Conservation (phyloP, 495 filamentous ascomycete species). For the Annulohypoxylon moriforme region DNA sequence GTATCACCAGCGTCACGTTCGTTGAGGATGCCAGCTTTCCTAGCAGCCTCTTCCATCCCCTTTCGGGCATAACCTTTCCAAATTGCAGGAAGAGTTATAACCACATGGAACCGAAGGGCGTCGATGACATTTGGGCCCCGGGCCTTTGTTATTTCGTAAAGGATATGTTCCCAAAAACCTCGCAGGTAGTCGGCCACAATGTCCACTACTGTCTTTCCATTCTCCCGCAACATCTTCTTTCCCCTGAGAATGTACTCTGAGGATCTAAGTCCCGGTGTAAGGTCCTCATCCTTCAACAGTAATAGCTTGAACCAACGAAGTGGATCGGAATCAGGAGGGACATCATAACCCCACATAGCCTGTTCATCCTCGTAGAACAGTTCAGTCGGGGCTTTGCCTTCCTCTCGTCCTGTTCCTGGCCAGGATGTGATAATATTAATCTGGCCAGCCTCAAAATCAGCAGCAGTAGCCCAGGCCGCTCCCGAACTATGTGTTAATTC, state of each 20-base stretch:
- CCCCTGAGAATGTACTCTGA: conserved; percentile 6
- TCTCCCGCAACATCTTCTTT: conserved; percentile 11
- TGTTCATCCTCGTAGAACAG: conserved; percentile 32
- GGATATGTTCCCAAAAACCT: conserved; percentile 38
- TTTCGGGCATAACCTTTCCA: conserved; percentile 45
- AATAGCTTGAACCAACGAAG: conserved; percentile 50
- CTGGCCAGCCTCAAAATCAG: conserved; percentile 22
- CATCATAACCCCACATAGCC: conserved; percentile 40
- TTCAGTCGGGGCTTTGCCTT: conserved; percentile 43
- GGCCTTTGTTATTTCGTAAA: conserved; percentile 22
- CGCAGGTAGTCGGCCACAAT: conserved; percentile 36
- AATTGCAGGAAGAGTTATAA: conserved; percentile 48
- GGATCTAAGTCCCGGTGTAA: conserved; percentile 24
- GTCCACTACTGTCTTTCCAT: conserved; percentile 15
- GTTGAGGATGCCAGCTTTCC: conserved; percentile 33
- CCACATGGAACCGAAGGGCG: conserved; percentile 38
- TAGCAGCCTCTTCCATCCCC: conserved; percentile 38
- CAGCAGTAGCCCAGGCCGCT: conserved; percentile 40
- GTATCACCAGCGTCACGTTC: conserved; percentile 38
- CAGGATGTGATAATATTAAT: conserved; percentile 41
- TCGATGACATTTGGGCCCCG: conserved; percentile 26
- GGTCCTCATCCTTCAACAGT: conserved; percentile 39
- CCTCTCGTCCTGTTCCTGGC: conserved; percentile 34
- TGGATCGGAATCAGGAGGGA: conserved; percentile 36
- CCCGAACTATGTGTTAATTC: conserved; percentile 27